Evolutionary conservation across 2,329 filamentous ascomycete genomes (phyloP).

Genomic region (Conoideocrella luteorostrata): DNA sequence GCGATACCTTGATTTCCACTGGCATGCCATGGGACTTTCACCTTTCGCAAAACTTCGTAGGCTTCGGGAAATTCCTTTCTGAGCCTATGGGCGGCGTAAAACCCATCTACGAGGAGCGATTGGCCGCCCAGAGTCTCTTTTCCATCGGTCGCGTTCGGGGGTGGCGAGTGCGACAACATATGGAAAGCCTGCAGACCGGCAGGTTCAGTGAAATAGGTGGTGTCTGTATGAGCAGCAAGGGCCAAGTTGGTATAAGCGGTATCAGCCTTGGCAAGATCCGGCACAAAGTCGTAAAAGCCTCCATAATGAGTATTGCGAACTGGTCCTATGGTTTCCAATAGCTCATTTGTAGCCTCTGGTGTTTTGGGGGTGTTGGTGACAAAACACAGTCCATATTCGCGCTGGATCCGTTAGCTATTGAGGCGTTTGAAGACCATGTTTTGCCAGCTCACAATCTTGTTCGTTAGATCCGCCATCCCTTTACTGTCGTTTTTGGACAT

Average conservation of each 20-base stretch:
- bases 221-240: constrained; percentile 85
- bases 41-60: constrained; percentile 50
- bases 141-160: constrained; percentile 25
- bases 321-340: constrained; percentile 76
- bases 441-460: constrained; percentile 52
- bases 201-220: constrained; percentile 90
- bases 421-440: no score
- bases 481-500: constrained; percentile 42
- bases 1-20: constrained; percentile 81
- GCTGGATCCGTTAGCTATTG: constrained; percentile 41
- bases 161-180: constrained; percentile 63
- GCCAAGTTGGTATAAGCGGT: constrained; percentile 86
- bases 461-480: constrained; percentile 56
- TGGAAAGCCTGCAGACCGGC: constrained; percentile 91
- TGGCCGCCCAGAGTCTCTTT: constrained; percentile 54
- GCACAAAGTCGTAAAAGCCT: constrained; percentile 72
- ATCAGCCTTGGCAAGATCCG: constrained; percentile 80
- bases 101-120: constrained; percentile 81
- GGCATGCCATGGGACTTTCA: constrained; percentile 70
- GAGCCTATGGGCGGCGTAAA: constrained; percentile 61
- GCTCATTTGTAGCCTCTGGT: constrained; percentile 63
- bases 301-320: constrained; percentile 91
- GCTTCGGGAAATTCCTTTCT: constrained; percentile 43
- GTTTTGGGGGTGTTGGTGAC: constrained; percentile 60
- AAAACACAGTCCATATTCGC: constrained; percentile 68